Evolutionary conservation across 768 basidiomycete species (phyloP).

Genomic region (Rhizopogon roseolus): DNA sequence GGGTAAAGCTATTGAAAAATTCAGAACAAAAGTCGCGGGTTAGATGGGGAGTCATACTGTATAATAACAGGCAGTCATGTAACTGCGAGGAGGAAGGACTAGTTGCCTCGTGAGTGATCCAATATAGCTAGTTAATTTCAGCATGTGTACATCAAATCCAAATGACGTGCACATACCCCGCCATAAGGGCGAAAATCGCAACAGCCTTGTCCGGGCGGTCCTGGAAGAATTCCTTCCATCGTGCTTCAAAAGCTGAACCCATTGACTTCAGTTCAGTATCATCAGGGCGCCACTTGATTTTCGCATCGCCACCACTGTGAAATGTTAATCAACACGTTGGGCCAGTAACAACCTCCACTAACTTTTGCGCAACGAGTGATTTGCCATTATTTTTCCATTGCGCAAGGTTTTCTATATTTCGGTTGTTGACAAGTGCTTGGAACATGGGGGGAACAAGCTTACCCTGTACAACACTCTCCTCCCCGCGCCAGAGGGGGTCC

Average conservation of each 20-base stretch:
- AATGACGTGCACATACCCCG: conserved; percentile 27
- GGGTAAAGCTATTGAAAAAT: neutral
- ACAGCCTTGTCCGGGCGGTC: conserved; percentile 53
- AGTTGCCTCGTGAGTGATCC: neutral
- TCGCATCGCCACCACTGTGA: conserved; percentile 47
- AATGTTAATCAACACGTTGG: neutral
- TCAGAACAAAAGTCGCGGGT: neutral
- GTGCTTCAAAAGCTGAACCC: conserved; percentile 39
- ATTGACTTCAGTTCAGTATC: conserved; percentile 45
- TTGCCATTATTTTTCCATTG: conserved; percentile 34
- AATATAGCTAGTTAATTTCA: neutral
- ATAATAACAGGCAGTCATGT: conserved; percentile 20
- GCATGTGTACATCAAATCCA: neutral
- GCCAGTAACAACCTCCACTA: conserved; percentile 3
- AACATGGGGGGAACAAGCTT: too few species aligned
- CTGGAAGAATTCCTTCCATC: conserved; percentile 49
- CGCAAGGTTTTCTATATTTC: conserved; percentile 21
- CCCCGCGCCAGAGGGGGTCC: conserved; percentile 40
- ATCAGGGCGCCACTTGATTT: conserved; percentile 52
- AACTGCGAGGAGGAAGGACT: conserved; percentile 7
- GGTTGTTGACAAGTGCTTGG: too few species aligned
- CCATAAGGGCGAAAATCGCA: conserved; percentile 35
- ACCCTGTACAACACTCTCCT: conserved; percentile 35
- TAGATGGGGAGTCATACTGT: conserved; percentile 16
- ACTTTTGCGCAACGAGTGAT: conserved; percentile 56